Percentiles rank a stretch among this genome's conserved stretches.
These are phyloP conservation scores for Amanita jacksonii DNA, from an alignment of 768 basidiomycete species.

Conservation along the genomic window DNA sequence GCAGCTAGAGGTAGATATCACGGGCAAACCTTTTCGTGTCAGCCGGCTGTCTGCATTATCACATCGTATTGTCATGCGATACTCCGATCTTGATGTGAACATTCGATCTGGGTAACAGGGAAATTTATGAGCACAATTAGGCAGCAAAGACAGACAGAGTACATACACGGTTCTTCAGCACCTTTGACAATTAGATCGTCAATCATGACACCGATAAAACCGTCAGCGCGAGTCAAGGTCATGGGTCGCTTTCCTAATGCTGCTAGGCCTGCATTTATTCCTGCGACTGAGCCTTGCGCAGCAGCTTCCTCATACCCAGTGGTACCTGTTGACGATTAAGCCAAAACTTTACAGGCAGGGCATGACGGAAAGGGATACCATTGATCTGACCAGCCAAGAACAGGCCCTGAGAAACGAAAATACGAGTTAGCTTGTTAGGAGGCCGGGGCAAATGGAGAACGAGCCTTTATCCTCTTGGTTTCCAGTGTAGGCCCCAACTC, in stretches of 20 bases:
- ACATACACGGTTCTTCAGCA: slow-evolving; percentile 83
- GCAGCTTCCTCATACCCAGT: slow-evolving; percentile 95
- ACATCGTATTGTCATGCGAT: slow-evolving; percentile 77
- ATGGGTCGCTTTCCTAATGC: slow-evolving; percentile 49
- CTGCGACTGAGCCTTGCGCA: slow-evolving; percentile 82
- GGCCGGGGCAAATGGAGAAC: too few species aligned
- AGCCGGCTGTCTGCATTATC: slow-evolving; percentile 85
- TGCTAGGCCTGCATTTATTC: slow-evolving; percentile 77
- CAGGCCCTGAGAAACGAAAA: slow-evolving; percentile 50
- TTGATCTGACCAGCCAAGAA: slow-evolving; percentile 91
- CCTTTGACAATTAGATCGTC: slow-evolving; percentile 87
- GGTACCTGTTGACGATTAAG: slow-evolving; percentile 39
- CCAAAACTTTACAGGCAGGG: background rate
- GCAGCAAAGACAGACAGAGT: background rate
- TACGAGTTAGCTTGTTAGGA: too few species aligned
- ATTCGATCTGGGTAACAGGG: slow-evolving; percentile 61
- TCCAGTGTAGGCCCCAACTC: slow-evolving; percentile 76
- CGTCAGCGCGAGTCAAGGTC: slow-evolving; percentile 72
- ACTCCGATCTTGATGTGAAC: slow-evolving; percentile 90
- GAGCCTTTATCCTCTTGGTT: slow-evolving; percentile 71
- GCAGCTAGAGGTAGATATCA: background rate
- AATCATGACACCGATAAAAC: slow-evolving; percentile 84
- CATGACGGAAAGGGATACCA: slow-evolving; percentile 26
- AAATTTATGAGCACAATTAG: too few species aligned
- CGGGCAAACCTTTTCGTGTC: slow-evolving; percentile 57